Evolutionary conservation across 768 basidiomycete species (phyloP).

Genomic region (Boletus eberwhitei): DNA sequence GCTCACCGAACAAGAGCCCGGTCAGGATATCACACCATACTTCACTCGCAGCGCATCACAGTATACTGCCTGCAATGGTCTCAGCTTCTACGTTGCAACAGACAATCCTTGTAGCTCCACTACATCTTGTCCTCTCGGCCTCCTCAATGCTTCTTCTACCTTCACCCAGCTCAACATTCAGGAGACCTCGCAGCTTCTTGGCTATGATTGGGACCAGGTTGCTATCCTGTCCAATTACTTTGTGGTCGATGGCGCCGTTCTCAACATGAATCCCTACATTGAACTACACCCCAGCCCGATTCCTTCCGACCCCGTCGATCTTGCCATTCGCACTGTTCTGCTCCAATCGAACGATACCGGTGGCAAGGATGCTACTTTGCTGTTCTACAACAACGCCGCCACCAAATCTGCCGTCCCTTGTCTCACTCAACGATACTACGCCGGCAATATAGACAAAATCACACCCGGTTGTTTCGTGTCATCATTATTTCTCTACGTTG

Average conservation of each 20-base stretch:
- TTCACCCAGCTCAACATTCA: constrained; percentile 58
- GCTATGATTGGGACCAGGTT: constrained; percentile 92
- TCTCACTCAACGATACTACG: constrained; percentile 80
- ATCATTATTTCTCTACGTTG: constrained; percentile 82
- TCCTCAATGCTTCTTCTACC: constrained; percentile 54
- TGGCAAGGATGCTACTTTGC: constrained; percentile 87
- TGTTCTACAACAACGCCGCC: constrained; percentile 71
- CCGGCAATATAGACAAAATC: constrained; percentile 95
- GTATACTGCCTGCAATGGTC: constrained; percentile 61
- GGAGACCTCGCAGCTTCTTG: constrained; percentile 67
- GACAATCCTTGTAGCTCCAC: constrained; percentile 66
- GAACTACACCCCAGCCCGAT: constrained; percentile 64
- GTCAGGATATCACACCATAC: constrained; percentile 86
- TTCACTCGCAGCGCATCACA: constrained; percentile 71
- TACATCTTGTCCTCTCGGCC: constrained; percentile 64
- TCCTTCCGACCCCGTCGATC: constrained; percentile 74
- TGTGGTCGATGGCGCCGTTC: constrained; percentile 89
- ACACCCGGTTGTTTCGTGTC: constrained; percentile 95
- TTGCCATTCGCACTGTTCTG: constrained; percentile 75
- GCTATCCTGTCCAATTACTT: constrained; percentile 67
- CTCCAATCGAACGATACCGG: constrained; percentile 41
- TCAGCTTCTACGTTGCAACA: constrained; percentile 64
- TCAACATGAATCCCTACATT: constrained; percentile 90
- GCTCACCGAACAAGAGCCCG: constrained; percentile 55
- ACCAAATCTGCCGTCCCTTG: constrained; percentile 74